Base-by-base conservation (phyloP, 768 basidiomycete genomes). In the Mycena metata region DNA sequence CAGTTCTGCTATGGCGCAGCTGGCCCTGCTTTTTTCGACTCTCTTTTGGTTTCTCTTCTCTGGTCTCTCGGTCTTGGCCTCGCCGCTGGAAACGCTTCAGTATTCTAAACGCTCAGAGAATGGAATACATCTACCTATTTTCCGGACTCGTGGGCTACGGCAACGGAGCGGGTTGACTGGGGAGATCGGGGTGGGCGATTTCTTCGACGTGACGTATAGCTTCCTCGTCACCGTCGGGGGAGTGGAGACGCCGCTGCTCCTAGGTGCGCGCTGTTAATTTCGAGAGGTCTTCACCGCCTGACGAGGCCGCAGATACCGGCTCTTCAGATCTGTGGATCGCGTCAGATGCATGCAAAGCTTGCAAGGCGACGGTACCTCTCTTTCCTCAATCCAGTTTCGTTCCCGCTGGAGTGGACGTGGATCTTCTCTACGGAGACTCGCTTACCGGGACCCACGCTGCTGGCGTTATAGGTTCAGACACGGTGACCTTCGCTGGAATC, bases 241-340 rank as follows among this genome's bases (percentile, higher is more conserved):
- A 24, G 83, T 80, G 21, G 75, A 81, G 12, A 80, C 83, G 9
- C 85, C 91, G 17, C 78, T 93, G 15, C 83, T 93, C 39, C 79
- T 93, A 15, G 91, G 91, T 91, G 67, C 62, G 83, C 64, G 5
- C 5, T 50, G 9, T 26, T 26, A 30, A 61, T 17, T 13, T 58
- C 54, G 11, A n/a, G 26, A 43, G 16, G 35, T 4, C n/a, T 49
- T 35, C 42, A 21, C 33, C 16, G 46, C 7, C 33, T 41, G 35
- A 67, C 35, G 13, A 43, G 2, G 13, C 2, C 1, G 13, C 55
- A 91, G 92, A 94, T 69, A 92, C 91, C 2, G 92, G 92, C 49
- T 94, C 92, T 3, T 89, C 92, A 6, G 92, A 94, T 73, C 76
- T 93, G 7, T 94, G 93, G 93, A 84, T 91, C 12, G 77, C 90